These are phyloP conservation scores for Metarhizium robertsii DNA, from an alignment of 2,329 filamentous ascomycete species.

Conservation along the genomic window DNA sequence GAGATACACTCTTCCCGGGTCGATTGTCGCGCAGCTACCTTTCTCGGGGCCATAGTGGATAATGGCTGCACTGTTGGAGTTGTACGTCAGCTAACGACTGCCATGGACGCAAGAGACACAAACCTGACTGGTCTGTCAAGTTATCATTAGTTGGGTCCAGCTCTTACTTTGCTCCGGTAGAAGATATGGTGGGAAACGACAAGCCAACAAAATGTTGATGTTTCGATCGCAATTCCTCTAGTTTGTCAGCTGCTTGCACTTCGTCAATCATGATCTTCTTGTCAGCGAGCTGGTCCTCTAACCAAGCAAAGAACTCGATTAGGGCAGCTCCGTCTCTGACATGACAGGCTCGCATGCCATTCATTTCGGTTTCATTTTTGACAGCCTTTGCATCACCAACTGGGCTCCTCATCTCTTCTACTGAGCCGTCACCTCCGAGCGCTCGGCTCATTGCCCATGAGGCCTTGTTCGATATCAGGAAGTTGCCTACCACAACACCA, in stretches of 20 bases:
- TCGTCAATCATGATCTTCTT: slow-evolving; percentile 73
- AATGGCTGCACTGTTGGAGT: slow-evolving; percentile 63
- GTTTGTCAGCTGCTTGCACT: slow-evolving; percentile 82
- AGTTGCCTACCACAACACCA: slow-evolving; percentile 45
- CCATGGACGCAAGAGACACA: background rate
- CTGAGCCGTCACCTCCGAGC: slow-evolving; percentile 74
- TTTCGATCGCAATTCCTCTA: slow-evolving; percentile 64
- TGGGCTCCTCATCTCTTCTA: slow-evolving; percentile 81
- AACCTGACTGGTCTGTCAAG: background rate
- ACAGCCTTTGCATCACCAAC: slow-evolving; percentile 86
- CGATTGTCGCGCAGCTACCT: slow-evolving; percentile 72
- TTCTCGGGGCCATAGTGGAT: slow-evolving; percentile 92
- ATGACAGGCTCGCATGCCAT: slow-evolving; percentile 91
- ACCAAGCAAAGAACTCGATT: slow-evolving; percentile 91
- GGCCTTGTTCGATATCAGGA: slow-evolving; percentile 76
- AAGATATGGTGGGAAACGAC: slow-evolving; percentile 93
- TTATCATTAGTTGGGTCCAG: background rate
- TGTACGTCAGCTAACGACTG: slow-evolving; percentile 1
- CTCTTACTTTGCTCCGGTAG: slow-evolving; percentile 66
- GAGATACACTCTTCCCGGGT: slow-evolving; percentile 79
- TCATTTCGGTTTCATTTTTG: slow-evolving; percentile 83
- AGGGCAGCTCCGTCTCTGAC: slow-evolving; percentile 87
- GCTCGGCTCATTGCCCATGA: slow-evolving; percentile 89
- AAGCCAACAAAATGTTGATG: slow-evolving; percentile 74
- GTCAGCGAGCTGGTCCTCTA: slow-evolving; percentile 75